Percentiles rank a stretch among this genome's conserved stretches.
phyloP scores from a whole-genome alignment of 768 basidiomycete species.

The Leccinum ochraceum region DNA sequence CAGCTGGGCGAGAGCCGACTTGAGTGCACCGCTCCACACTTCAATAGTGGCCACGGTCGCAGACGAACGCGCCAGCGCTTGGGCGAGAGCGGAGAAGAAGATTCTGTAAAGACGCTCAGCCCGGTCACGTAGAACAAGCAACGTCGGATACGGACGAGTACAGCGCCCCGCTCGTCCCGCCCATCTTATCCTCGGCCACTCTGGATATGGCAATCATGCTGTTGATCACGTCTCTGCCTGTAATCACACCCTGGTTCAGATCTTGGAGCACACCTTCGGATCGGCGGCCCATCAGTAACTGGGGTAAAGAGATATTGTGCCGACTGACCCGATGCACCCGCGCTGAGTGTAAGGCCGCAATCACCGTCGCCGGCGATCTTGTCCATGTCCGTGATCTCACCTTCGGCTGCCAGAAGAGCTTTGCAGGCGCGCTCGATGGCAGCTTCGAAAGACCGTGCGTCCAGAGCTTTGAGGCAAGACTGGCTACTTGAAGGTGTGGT shows the following conservation, averaged over 20 bases:
- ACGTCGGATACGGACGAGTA: conserved; percentile 69
- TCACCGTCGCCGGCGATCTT: conserved; percentile 91
- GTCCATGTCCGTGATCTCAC: conserved; percentile 91
- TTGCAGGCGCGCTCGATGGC: conserved; percentile 61
- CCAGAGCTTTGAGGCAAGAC: conserved; percentile 36
- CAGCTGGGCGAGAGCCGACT: conserved; percentile 56
- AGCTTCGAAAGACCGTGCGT: conserved; percentile 52
- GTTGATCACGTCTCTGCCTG: conserved; percentile 62
- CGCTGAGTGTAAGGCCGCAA: conserved; percentile 66
- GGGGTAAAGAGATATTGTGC: background rate
- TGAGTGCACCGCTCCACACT: conserved; percentile 63
- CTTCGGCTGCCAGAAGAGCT: conserved; percentile 74
- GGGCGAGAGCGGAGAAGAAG: conserved; percentile 87
- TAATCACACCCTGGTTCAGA: conserved; percentile 55
- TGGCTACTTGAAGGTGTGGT: conserved; percentile 5
- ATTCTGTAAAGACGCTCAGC: conserved; percentile 54
- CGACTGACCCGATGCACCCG: conserved; percentile 69
- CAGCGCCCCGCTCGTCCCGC: conserved; percentile 86
- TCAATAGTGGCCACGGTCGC: conserved; percentile 38
- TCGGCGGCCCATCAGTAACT: background rate
- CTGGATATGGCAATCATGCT: conserved; percentile 69
- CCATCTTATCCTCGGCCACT: conserved; percentile 84
- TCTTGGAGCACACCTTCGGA: conserved; percentile 58
- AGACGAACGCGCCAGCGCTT: conserved; percentile 53
- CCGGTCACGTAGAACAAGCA: background rate